Evolutionary conservation across 352 stramenopile genomes (phyloP).

Genomic region (Phytophthora tentaculata): DNA sequence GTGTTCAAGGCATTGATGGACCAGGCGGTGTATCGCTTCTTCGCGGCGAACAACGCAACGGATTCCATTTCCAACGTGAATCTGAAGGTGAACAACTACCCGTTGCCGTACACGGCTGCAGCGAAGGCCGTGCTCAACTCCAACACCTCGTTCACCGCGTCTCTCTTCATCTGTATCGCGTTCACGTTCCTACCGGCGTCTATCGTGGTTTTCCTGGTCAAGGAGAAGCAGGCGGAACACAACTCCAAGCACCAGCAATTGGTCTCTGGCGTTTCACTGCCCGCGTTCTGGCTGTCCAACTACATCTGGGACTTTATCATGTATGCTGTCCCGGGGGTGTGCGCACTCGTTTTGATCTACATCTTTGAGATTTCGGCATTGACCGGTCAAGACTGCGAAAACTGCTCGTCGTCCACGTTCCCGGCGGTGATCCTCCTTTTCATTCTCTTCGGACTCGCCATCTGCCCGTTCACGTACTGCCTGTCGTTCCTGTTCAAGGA

Average conservation of each 20-base stretch:
- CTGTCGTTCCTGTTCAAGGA: slow-evolving; percentile 71
- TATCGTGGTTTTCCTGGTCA: slow-evolving; percentile 95
- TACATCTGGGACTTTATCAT: slow-evolving; percentile 92
- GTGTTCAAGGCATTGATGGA: slow-evolving; percentile 70
- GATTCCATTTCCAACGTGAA: slow-evolving; percentile 14
- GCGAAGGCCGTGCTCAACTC: slow-evolving; percentile 54
- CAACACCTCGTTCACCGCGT: slow-evolving; percentile 71
- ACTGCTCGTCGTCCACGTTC: slow-evolving; percentile 49
- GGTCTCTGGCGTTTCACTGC: slow-evolving; percentile 93
- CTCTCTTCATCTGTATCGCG: slow-evolving; percentile 87
- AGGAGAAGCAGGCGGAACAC: slow-evolving; percentile 87
- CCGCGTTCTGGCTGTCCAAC: slow-evolving; percentile 96
- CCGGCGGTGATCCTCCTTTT: slow-evolving; percentile 58
- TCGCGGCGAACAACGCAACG: slow-evolving; percentile 32
- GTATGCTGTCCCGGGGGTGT: slow-evolving; percentile 79
- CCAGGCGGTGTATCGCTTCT: slow-evolving; percentile 55
- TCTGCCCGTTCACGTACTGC: slow-evolving; percentile 66
- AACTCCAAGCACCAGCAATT: slow-evolving; percentile 97
- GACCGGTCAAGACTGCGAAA: slow-evolving; percentile 55
- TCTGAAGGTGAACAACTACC: slow-evolving; percentile 60
- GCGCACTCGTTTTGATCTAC: slow-evolving; percentile 46
- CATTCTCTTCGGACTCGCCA: slow-evolving; percentile 59
- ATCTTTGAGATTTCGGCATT: slow-evolving; percentile 59
- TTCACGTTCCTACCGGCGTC: slow-evolving; percentile 92
- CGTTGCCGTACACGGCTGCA: slow-evolving; percentile 51